Percentiles rank a stretch among this genome's conserved stretches.
Evolutionary conservation across 2,329 filamentous ascomycete genomes (phyloP).

Genomic region (Aphanocladium album): DNA sequence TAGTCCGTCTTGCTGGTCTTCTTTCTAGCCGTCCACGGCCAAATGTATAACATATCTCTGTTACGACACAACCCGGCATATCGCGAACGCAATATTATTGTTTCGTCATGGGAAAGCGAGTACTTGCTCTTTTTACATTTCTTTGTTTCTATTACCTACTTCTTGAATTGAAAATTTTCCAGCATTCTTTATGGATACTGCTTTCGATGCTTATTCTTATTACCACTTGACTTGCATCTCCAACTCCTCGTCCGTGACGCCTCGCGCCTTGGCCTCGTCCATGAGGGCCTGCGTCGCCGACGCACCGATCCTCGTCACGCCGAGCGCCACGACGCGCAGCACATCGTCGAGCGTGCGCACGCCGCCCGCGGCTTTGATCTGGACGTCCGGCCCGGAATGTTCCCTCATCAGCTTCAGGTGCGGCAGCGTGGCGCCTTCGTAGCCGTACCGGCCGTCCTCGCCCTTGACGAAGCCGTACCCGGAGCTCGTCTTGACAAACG

Average conservation of each 20-base stretch:
- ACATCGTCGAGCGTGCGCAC: conserved; percentile 53
- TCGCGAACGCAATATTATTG: not conserved
- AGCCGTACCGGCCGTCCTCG: conserved; percentile 44
- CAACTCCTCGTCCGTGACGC: conserved; percentile 32
- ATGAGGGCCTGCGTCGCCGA: conserved; percentile 51
- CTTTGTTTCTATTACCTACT: not conserved
- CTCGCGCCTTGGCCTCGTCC: conserved; percentile 47
- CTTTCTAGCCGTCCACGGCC: not conserved
- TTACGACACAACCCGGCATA: not conserved
- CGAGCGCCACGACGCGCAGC: conserved; percentile 47
- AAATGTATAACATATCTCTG: not conserved
- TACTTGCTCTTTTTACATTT: not conserved
- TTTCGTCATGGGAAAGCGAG: conserved; percentile 2
- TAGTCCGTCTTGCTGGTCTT: not conserved
- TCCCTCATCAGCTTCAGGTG: conserved; percentile 51
- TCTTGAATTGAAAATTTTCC: conserved; percentile 1
- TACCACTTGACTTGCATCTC: conserved; percentile 16
- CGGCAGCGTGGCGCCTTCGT: conserved; percentile 46
- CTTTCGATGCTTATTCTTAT: not conserved
- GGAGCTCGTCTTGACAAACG: conserved; percentile 57
- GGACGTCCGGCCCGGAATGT: conserved; percentile 36
- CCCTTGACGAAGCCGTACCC: conserved; percentile 58
- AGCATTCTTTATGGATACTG: not conserved
- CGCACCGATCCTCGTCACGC: conserved; percentile 51
- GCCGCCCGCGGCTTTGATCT: conserved; percentile 50